These are phyloP conservation scores for Nemophila menziesii DNA, from an alignment of 257 asterid genomes.

Conservation along the genomic window DNA sequence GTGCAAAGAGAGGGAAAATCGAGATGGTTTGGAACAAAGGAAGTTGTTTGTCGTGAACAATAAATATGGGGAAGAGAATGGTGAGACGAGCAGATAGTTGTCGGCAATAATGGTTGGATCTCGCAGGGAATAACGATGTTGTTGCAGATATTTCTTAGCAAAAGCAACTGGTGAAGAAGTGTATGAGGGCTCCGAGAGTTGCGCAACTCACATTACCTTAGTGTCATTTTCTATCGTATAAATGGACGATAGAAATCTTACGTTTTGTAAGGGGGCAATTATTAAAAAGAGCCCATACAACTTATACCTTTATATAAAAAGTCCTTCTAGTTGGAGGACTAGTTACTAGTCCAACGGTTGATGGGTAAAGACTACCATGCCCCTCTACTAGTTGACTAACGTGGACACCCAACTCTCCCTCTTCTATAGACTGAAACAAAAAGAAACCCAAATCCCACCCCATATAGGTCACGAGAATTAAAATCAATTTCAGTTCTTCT, in stretches of 20 bases:
- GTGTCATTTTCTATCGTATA: slow-evolving; percentile 92
- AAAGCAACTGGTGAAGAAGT: slow-evolving; percentile 51
- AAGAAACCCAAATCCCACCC: too few relatives aligned
- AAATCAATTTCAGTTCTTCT: too few relatives aligned
- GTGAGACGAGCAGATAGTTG: slow-evolving; percentile 7
- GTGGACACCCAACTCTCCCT: too few relatives aligned
- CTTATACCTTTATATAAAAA: too few relatives aligned
- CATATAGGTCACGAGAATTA: too few relatives aligned
- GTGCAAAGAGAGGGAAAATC: slow-evolving; percentile 12
- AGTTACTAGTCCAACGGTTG: too few relatives aligned
- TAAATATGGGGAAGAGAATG: slow-evolving; percentile 15
- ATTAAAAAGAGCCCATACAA: too few relatives aligned
- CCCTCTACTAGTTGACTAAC: too few relatives aligned
- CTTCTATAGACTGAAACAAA: too few relatives aligned
- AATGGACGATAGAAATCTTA: slow-evolving; percentile 99
- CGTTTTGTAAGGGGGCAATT: slow-evolving; percentile 88
- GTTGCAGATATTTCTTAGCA: slow-evolving; percentile 27
- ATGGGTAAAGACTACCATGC: too few relatives aligned
- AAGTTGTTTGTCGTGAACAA: slow-evolving; percentile 53
- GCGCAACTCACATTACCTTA: slow-evolving; percentile 93
- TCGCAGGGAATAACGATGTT: slow-evolving; percentile 1
- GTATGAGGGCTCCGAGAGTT: slow-evolving; percentile 96
- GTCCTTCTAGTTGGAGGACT: too few relatives aligned
- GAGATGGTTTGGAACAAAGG: slow-evolving; percentile 35
- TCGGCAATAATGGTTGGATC: slow-evolving; percentile 33